A percentile compares a stretch with the other conserved stretches of the same genome.
phyloP scores from a whole-genome alignment of 2,329 filamentous ascomycete genomes.

The Talaromyces sp. region DNA sequence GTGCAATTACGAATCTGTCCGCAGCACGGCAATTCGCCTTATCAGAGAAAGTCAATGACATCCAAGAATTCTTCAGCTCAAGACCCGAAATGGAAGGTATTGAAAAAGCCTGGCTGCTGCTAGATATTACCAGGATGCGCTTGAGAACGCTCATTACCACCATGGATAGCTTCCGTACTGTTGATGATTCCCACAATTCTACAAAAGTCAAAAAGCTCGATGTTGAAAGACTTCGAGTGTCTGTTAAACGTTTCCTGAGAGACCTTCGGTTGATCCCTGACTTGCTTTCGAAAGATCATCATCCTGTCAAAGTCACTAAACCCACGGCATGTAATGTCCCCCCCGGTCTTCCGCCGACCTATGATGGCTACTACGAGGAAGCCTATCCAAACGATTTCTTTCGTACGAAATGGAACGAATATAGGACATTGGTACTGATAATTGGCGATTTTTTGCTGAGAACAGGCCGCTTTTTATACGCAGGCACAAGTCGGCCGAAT shows the following conservation, averaged over 20 bases:
- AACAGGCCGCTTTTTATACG: background rate
- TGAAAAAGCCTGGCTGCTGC: slow-evolving; percentile 6
- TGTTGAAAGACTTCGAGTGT: background rate
- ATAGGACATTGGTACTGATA: background rate
- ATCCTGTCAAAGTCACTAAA: background rate
- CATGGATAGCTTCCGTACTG: background rate
- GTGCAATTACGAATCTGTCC: background rate
- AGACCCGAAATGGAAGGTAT: background rate
- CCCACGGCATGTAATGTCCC: background rate
- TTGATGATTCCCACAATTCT: background rate
- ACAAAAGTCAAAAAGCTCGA: background rate
- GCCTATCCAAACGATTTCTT: background rate
- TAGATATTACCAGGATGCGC: background rate
- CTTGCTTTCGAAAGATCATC: background rate
- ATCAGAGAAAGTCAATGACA: background rate
- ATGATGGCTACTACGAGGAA: background rate
- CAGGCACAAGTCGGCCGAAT: slow-evolving; percentile 4
- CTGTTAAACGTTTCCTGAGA: slow-evolving; percentile 2
- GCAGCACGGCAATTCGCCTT: background rate
- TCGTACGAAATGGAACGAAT: slow-evolving; percentile 9
- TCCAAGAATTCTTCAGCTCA: background rate
- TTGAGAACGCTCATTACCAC: background rate
- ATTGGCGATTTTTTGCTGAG: slow-evolving; percentile 1
- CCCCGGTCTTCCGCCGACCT: background rate
- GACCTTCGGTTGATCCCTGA: background rate